Percentiles rank a stretch among this genome's conserved stretches.
Evolutionary conservation across 768 basidiomycete species (phyloP).

Genomic region (Sutorius australiensis): DNA sequence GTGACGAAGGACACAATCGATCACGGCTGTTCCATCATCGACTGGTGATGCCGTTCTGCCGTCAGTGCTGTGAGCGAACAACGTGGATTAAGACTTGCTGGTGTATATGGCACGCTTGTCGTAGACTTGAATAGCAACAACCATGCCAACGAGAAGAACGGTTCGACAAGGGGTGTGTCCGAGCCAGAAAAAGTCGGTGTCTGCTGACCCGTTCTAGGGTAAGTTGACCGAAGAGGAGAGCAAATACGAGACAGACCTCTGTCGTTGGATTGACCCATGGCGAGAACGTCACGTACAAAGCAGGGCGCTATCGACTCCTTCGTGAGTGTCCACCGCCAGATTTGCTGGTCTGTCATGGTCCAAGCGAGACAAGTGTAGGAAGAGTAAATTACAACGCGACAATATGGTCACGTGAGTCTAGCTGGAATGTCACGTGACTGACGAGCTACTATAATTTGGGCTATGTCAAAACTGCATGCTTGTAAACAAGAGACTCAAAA

Average conservation of each 20-base stretch:
- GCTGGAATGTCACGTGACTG: neutral
- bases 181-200: conserved; percentile 64
- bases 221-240: neutral
- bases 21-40: conserved; percentile 71
- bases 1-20: conserved; percentile 59
- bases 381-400: no score
- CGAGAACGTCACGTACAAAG: conserved; percentile 49
- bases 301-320: conserved; percentile 54
- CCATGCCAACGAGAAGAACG: conserved; percentile 56
- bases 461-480: no score
- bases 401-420: neutral
- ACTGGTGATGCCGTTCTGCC: conserved; percentile 37
- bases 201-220: conserved; percentile 37
- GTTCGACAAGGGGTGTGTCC: conserved; percentile 67
- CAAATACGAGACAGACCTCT: conserved; percentile 25
- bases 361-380: neutral
- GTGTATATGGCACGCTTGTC: conserved; percentile 61
- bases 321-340: conserved; percentile 53
- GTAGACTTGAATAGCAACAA: conserved; percentile 59
- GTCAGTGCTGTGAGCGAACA: neutral
- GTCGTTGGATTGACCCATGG: conserved; percentile 38
- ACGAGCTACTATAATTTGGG: no score
- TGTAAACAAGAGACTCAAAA: no score
- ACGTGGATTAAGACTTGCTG: conserved; percentile 31
- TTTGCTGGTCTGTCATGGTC: conserved; percentile 15